phyloP scores from a whole-genome alignment of 306 rosid species.

The Cicer bijugum region DNA sequence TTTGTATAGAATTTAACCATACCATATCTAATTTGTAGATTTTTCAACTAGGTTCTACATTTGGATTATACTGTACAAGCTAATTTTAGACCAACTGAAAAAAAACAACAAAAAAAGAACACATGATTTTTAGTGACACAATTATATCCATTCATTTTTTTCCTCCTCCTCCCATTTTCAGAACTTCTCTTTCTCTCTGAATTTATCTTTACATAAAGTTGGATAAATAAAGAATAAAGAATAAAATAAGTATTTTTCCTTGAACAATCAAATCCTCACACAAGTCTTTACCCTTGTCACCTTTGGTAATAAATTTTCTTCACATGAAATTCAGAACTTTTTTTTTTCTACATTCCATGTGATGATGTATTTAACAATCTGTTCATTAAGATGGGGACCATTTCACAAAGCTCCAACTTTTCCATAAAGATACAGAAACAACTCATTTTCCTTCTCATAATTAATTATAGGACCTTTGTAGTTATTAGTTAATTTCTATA shows the following conservation, averaged over 20 bases:
- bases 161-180: constrained; percentile 39
- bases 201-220: constrained; percentile 44
- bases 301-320: constrained; percentile 43
- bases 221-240: constrained; percentile 37
- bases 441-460: constrained; percentile 46
- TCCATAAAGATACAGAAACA: constrained; percentile 58
- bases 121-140: constrained; percentile 39
- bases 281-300: constrained; percentile 47
- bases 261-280: constrained; percentile 42
- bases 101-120: constrained; percentile 29
- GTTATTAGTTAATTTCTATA: constrained; percentile 43
- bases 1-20: constrained; percentile 11
- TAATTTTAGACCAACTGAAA: constrained; percentile 49
- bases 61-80: constrained; percentile 47
- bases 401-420: constrained; percentile 64
- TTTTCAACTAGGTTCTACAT: constrained; percentile 35
- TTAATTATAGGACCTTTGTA: constrained; percentile 22
- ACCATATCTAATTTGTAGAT: constrained; percentile 44
- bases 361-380: constrained; percentile 78
- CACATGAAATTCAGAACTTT: constrained; percentile 2
- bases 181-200: constrained; percentile 42
- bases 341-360: constrained; percentile 49
- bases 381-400: constrained; percentile 69
- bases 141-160: constrained; percentile 48
- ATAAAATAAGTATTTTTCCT: constrained; percentile 44